Evolutionary conservation across 345 rosid genomes (phyloP).

Genomic region (Mercurialis annua): DNA sequence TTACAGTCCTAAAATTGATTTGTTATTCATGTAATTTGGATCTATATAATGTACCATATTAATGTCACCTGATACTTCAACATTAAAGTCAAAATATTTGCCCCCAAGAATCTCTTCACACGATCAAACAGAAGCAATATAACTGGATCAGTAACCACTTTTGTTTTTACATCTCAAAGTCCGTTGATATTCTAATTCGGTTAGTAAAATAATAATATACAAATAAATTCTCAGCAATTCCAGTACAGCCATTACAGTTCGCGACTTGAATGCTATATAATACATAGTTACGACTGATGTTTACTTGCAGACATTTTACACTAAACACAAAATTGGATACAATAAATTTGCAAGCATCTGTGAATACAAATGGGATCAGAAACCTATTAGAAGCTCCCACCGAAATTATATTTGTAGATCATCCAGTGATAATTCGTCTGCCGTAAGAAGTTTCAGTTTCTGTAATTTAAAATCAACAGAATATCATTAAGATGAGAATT

Average conservation of each 20-base stretch:
- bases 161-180: not conserved
- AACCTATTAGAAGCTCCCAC: conserved; percentile 4
- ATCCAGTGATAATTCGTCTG: conserved; percentile 80
- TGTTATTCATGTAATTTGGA: too few relatives aligned
- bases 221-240: conserved; percentile 6
- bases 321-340: conserved; percentile 6
- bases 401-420: conserved; percentile 66
- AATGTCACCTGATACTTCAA: too few relatives aligned
- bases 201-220: conserved; percentile 6
- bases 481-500: not conserved
- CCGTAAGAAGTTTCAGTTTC: too few relatives aligned
- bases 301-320: conserved; percentile 7
- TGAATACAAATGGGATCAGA: conserved; percentile 17
- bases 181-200: not conserved
- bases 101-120: too few relatives aligned
- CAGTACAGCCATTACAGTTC: not conserved
- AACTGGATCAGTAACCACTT: too few relatives aligned
- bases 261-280: not conserved
- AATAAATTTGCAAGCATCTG: not conserved
- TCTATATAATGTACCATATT: too few relatives aligned
- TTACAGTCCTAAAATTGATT: not conserved
- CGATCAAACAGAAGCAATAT: too few relatives aligned
- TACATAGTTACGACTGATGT: not conserved
- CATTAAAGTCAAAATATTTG: too few relatives aligned
- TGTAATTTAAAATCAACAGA: conserved; percentile 25